Percentiles rank a stretch among this genome's conserved stretches.
Conservation (phyloP, 176 grass and related monocot genomes). For the Dendrocalamus sinicus region DNA sequence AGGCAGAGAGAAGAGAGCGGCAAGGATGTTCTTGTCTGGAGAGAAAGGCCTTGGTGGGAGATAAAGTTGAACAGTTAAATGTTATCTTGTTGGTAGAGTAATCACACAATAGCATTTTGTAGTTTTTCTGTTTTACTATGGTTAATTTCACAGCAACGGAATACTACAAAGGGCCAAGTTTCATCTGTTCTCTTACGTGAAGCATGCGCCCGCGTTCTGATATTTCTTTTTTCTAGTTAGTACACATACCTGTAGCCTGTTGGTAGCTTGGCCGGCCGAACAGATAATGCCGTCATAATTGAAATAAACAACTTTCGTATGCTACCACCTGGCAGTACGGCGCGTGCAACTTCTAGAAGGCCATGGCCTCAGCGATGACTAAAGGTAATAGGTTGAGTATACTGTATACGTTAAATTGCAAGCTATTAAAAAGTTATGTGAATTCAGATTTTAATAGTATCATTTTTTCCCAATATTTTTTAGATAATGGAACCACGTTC, state of each 20-base stretch:
- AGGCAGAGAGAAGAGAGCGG: too few species aligned
- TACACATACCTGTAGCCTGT: neutral
- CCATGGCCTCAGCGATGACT: conserved; percentile 36
- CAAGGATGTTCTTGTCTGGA: too few species aligned
- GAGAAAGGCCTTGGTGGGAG: too few species aligned
- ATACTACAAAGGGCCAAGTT: conserved; percentile 1
- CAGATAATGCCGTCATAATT: conserved; percentile 39
- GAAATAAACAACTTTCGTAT: neutral
- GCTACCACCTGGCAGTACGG: neutral
- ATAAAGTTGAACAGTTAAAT: too few species aligned
- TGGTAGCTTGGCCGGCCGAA: conserved; percentile 10
- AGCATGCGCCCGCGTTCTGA: conserved; percentile 16
- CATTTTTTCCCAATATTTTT: too few species aligned
- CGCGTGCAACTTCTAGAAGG: conserved; percentile 41
- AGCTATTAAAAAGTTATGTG: neutral
- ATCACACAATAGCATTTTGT: too few species aligned
- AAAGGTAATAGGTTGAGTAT: conserved; percentile 5
- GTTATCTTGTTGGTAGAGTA: too few species aligned
- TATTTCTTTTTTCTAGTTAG: neutral
- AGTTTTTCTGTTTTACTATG: neutral
- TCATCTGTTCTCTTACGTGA: conserved; percentile 41
- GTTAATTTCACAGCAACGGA: neutral
- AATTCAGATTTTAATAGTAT: neutral
- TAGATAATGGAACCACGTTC: too few species aligned
- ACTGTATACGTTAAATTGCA: conserved; percentile 27